Evolutionary conservation across 2,329 filamentous ascomycete species (phyloP), one percentile per base, ranked within the genome.

Genomic region (Magnaporthales sp.): DNA sequence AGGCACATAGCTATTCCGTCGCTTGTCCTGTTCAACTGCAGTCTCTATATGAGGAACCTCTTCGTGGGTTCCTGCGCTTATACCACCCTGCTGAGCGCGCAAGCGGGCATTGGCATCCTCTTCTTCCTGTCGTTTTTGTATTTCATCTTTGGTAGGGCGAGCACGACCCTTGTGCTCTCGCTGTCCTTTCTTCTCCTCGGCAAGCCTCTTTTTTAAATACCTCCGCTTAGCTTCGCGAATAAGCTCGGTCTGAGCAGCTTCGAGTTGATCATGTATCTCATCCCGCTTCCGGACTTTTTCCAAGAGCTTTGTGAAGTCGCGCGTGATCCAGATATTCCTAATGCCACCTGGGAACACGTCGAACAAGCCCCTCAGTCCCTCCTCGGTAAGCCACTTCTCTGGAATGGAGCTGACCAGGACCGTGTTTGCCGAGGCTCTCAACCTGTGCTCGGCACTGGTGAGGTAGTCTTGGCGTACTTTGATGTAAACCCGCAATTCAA

Each of bases 341-440:
- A 99, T 90, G 31, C 95, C 95, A 24, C 95, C 95, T 0, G 95
- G 95, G 72, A 97, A 98, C 1, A 98, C 93, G 75, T 99, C 95
- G 73, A 96, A 99, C 0, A 99, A 82, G 0, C 90, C 90, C 67
- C 88, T 85, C 4, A 99, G 83, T 0, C 92, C 91, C 61, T 96
- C 89, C 63, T 92, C 86, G 2, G 86, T 92, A 8, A 96, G 86
- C 95, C 95, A 99, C 74, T 96, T 96, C 56, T 85, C 81, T 1
- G 95, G 95, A 65, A 99, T 97, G 11, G 90, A 90, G 70, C 90
- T 95, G 65, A 99, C 93, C 6, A 99, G 83, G 62, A 99, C 94
- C 0, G 95, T 99, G 6, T 94, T 99, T 1, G 95, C 94, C 19
- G 94, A 98, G 22, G 95, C 95, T 62, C 92, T 88, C 22, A 99